Conservation (phyloP, 768 basidiomycete genomes). For the Boletus vinaceobasis region DNA sequence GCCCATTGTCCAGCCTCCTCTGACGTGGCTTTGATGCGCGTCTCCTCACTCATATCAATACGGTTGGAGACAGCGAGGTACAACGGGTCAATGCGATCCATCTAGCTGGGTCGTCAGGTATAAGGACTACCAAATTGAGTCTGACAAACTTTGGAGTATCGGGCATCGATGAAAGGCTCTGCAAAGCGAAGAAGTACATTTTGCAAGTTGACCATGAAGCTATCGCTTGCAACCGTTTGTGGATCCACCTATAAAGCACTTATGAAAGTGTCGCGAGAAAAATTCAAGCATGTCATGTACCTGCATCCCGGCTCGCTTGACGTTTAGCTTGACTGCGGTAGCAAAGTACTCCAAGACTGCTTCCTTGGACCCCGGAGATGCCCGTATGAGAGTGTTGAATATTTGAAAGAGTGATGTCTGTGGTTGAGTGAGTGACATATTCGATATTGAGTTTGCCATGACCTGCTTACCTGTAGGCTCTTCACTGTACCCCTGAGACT, state of each 20-base stretch:
- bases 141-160: conserved; percentile 70
- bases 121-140: neutral
- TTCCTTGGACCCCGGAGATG: conserved; percentile 75
- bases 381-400: conserved; percentile 84
- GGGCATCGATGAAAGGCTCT: conserved; percentile 93
- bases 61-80: conserved; percentile 74
- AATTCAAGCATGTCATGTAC: conserved; percentile 32
- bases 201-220: conserved; percentile 90
- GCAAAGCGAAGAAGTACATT: conserved; percentile 79
- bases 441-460: neutral
- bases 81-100: conserved; percentile 85
- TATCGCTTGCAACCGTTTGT: conserved; percentile 82
- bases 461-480: conserved; percentile 64
- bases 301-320: conserved; percentile 88
- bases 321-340: conserved; percentile 68
- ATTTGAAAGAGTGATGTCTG: conserved; percentile 76
- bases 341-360: conserved; percentile 82
- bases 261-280: neutral
- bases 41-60: conserved; percentile 82
- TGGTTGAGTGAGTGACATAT: neutral
- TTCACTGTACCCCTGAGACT: conserved; percentile 86
- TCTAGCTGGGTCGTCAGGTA: conserved; percentile 41
- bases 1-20: conserved; percentile 81
- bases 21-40: conserved; percentile 88
- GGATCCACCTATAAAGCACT: conserved; percentile 63